Evolutionary conservation across 108 stramenopile genomes (phyloP), one percentile per base, ranked within the genome.

Genomic region (Cyclotella choctawhatcheeana): DNA sequence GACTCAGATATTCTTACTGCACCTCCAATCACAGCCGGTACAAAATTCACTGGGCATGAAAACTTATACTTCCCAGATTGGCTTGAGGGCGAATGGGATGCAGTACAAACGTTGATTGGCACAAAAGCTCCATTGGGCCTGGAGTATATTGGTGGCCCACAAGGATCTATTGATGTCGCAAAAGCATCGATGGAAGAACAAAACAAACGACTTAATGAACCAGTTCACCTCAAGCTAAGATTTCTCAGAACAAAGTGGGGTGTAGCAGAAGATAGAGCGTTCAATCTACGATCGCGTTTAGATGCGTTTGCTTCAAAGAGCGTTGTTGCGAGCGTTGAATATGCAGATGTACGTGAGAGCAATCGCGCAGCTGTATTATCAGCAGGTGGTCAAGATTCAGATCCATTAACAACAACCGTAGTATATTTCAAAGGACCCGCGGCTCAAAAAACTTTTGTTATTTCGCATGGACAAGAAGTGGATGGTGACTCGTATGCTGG

Each of bases 381-480:
- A 5, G 52, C 84, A 17, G 92, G 92, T 50, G 92, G 89, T 10
- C 81, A 59, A 12, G 81, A 86, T 32, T 70, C 80, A 6, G 88
- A 90, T 75, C 92, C 92, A 3, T 60, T 93, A 12, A 84, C 80
- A 71, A 93, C 92, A 2, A 91, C 89, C 10, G 21, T 93, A 3
- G 82, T 86, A 1, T 83, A 85, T 48, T 93, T 89, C 81, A 89
- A 89, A 59, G 92, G 92, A 18, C 92, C 92, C 0, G 92, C 89
- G 10, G 92, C 90, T 10, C 92, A 93, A 58, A 93, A 91, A 60
- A 85, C 79, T 18, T 93, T 91, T 74, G 77, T 89, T 6, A 67
- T 85, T 31, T 74, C 84, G 7, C 87, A 87, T 67, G 86, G 79
- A n/a, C 53, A 70, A 40, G 78, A 83, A 22, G 37, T 44, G 31